Evolutionary conservation across 2,329 filamentous ascomycete species (phyloP).

Genomic region (Venturia asperata): DNA sequence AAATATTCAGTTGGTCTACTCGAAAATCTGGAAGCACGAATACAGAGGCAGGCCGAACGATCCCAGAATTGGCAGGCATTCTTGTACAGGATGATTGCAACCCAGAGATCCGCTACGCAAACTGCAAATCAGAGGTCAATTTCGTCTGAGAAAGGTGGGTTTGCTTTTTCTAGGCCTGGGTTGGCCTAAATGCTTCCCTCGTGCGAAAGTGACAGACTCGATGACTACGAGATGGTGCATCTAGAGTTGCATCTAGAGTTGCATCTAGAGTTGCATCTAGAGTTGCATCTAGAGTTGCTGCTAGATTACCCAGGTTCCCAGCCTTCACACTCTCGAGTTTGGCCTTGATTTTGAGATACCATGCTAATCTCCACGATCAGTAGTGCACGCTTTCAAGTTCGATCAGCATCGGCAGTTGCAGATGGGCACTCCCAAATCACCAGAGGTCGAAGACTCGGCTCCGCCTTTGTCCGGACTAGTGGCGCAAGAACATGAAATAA

Average conservation of each 20-base stretch:
- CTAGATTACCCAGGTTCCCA: not conserved
- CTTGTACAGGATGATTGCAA: conserved; percentile 8
- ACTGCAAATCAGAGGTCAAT: not conserved
- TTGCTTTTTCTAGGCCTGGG: not conserved
- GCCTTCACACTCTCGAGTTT: not conserved
- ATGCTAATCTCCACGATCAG: not conserved
- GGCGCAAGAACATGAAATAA: conserved; percentile 1
- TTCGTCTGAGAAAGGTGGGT: not conserved
- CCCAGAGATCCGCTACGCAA: not conserved
- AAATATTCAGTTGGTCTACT: conserved; percentile 45
- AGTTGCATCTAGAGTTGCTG: not conserved
- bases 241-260: not conserved
- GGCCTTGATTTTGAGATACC: not conserved
- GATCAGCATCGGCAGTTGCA: conserved; percentile 12
- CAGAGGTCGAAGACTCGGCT: not conserved
- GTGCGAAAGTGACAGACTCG: not conserved
- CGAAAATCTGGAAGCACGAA: conserved; percentile 62
- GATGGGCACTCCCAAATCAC: not conserved
- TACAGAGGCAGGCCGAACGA: conserved; percentile 59
- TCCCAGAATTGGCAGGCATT: conserved; percentile 70
- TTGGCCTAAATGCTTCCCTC: not conserved
- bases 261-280: no score
- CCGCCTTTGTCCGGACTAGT: not conserved
- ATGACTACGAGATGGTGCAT: not conserved
- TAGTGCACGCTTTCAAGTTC: conserved; percentile 15